phyloP scores from a whole-genome alignment of 2,329 filamentous ascomycete species.

The Fusarium citri region DNA sequence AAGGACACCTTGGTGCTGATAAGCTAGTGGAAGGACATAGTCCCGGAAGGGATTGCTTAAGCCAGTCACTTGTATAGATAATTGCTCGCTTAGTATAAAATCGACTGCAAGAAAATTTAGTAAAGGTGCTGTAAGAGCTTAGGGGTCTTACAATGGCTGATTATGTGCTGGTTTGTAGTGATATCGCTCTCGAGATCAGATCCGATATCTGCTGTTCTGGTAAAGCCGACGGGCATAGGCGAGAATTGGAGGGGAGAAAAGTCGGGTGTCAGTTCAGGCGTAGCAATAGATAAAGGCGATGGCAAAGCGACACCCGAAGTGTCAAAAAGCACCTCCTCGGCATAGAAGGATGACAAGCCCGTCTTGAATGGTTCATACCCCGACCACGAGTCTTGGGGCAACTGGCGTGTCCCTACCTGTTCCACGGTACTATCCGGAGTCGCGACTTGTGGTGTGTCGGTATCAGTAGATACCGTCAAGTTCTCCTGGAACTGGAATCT shows the following conservation, averaged over 20 bases:
- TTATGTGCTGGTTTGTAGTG: conserved; percentile 1
- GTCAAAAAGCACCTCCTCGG: background rate
- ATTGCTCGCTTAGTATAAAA: conserved; percentile 28
- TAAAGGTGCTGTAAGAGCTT: rapidly evolving
- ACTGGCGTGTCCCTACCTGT: background rate
- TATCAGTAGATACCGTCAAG: background rate
- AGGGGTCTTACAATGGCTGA: conserved; percentile 21
- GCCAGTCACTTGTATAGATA: conserved; percentile 36
- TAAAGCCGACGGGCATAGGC: background rate
- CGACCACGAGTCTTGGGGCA: background rate
- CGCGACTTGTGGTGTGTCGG: rapidly evolving
- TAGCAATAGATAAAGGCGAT: conserved; percentile 4
- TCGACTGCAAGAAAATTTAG: conserved; percentile 33
- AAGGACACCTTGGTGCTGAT: conserved; percentile 43
- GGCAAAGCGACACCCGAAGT: background rate
- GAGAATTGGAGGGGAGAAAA: rapidly evolving
- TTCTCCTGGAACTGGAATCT: conserved; percentile 47
- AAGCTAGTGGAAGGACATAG: conserved; percentile 41
- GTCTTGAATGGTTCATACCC: rapidly evolving
- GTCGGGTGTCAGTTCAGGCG: background rate
- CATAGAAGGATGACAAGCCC: rapidly evolving
- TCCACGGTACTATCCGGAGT: background rate
- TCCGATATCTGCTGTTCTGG: background rate
- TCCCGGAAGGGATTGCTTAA: conserved; percentile 41
- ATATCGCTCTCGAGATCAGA: conserved; percentile 18